These are phyloP conservation scores for Phyllostachys edulis DNA, from an alignment of 176 grass and related monocot genomes.

Conservation along the genomic window DNA sequence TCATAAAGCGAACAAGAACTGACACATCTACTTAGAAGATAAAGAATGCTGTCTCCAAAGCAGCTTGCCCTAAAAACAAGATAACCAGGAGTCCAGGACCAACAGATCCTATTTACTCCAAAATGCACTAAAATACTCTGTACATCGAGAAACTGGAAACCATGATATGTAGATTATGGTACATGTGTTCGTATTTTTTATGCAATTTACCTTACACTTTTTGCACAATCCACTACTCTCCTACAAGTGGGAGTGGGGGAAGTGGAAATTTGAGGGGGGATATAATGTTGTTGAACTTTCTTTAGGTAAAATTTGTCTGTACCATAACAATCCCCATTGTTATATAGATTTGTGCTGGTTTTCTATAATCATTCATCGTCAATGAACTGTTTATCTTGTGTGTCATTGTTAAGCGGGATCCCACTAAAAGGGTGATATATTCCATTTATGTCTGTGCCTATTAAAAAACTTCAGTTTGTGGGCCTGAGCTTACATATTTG, in stretches of 20 bases:
- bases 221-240: neutral
- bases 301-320: conserved; percentile 6
- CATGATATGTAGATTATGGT: neutral
- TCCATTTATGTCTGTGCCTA: neutral
- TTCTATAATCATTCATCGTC: neutral
- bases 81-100: neutral
- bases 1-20: neutral
- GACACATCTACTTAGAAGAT: neutral
- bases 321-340: neutral
- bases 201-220: neutral
- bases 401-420: neutral
- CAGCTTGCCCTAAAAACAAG: neutral
- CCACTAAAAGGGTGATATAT: neutral
- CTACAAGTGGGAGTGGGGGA: neutral
- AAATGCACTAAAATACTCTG: neutral
- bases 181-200: neutral
- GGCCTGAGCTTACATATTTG: neutral
- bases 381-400: neutral
- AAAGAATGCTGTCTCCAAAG: neutral
- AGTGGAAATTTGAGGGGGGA: neutral
- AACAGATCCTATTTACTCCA: neutral
- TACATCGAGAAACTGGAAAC: neutral
- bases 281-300: neutral
- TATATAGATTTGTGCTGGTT: neutral
- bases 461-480: conserved; percentile 1